Conservation (phyloP, 805 yeast genomes). For the Limtongia smithiae region DNA sequence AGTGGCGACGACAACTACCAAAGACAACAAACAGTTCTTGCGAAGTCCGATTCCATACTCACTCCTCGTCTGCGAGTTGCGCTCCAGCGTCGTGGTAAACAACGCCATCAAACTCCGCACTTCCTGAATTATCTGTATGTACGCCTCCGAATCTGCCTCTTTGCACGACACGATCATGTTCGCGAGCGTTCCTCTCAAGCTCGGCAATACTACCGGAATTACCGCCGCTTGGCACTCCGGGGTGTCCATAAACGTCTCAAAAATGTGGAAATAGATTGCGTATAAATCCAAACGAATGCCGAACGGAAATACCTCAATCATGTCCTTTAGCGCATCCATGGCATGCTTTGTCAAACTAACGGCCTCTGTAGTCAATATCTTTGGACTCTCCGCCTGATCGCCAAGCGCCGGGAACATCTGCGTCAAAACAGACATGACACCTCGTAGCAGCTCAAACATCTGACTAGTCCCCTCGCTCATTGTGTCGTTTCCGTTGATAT, state of each 20-base stretch:
- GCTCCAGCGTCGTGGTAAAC: conserved; percentile 17
- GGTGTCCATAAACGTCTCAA: conserved; percentile 44
- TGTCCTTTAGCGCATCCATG: conserved; percentile 50
- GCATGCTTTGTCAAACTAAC: conserved; percentile 32
- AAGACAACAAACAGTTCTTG: conserved; percentile 42
- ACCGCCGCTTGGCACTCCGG: conserved; percentile 40
- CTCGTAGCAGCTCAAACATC: conserved; percentile 73
- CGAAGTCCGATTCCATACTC: conserved; percentile 29
- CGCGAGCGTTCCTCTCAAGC: conserved; percentile 46
- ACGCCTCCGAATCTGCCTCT: conserved; percentile 24
- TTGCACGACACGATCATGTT: conserved; percentile 33
- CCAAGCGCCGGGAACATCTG: conserved; percentile 57
- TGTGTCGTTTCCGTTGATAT: conserved; percentile 39
- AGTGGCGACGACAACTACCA: conserved; percentile 46
- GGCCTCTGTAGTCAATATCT: conserved; percentile 19
- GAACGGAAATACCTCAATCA: conserved; percentile 63
- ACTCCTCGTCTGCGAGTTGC: conserved; percentile 9
- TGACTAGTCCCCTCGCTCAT: conserved; percentile 64
- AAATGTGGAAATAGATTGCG: conserved; percentile 62
- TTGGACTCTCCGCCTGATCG: conserved; percentile 36
- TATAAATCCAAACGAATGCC: conserved; percentile 67
- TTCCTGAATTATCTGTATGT: conserved; percentile 19
- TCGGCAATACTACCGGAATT: conserved; percentile 51
- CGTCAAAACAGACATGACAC: conserved; percentile 61
- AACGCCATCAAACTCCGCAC: conserved; percentile 29